phyloP scores from a whole-genome alignment of 441 rosid species.

The Erodium texanum region DNA sequence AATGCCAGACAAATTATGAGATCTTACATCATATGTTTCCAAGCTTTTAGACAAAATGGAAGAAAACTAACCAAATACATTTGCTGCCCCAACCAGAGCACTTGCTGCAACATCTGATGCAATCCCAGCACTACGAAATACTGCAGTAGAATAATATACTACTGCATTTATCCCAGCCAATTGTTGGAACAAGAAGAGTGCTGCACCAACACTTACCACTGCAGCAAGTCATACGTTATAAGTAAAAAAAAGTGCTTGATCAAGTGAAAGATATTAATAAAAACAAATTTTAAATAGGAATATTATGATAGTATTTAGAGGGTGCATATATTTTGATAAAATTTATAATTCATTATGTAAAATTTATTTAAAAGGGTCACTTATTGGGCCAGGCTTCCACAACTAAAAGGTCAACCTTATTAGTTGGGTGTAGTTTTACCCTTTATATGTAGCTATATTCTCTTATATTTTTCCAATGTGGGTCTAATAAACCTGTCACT shows the following conservation, averaged over 20 bases:
- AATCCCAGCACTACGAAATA: slow-evolving; percentile 85
- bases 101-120: slow-evolving; percentile 96
- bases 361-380: no score
- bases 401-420: no score
- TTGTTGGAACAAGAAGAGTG: slow-evolving; percentile 97
- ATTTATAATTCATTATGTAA: neutral
- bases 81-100: slow-evolving; percentile 96
- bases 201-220: slow-evolving; percentile 96
- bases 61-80: slow-evolving; percentile 63
- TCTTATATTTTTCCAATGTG: no score
- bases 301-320: neutral
- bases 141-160: slow-evolving; percentile 95
- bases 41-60: slow-evolving; percentile 5
- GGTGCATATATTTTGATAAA: neutral
- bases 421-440: no score
- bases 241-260: slow-evolving; percentile 7
- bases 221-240: slow-evolving; percentile 25
- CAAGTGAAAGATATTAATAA: neutral
- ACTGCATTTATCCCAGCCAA: slow-evolving; percentile 98
- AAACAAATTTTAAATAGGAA: neutral
- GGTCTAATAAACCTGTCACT: neutral
- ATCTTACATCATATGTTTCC: neutral
- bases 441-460: neutral
- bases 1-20: slow-evolving; percentile 1
- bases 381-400: no score